Evolutionary conservation across 768 basidiomycete genomes (phyloP).

Genomic region (Lepiota brunneoincarnata): DNA sequence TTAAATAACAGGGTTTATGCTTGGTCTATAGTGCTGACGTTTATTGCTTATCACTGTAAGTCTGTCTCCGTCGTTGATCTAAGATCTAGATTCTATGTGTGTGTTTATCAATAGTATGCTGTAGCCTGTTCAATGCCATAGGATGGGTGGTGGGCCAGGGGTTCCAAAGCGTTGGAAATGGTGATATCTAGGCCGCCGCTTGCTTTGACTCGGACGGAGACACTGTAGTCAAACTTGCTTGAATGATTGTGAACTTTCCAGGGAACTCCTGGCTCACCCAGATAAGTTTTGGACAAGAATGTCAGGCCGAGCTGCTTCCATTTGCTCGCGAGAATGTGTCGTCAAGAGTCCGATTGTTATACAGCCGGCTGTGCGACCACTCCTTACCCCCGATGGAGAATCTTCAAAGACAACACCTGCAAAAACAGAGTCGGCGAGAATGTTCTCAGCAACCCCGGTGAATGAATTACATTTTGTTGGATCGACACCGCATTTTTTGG

Average conservation of each 20-base stretch:
- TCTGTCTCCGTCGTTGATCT: neutral
- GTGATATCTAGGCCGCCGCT: slow-evolving; percentile 14
- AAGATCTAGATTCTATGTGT: neutral
- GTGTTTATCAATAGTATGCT: neutral
- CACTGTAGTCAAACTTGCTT: slow-evolving; percentile 1
- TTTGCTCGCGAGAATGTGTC: slow-evolving; percentile 66
- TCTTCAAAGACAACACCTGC: slow-evolving; percentile 88
- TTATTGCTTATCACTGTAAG: neutral
- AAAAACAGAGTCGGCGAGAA: neutral
- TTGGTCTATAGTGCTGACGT: neutral
- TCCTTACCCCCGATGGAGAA: slow-evolving; percentile 80
- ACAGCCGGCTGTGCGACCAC: slow-evolving; percentile 80
- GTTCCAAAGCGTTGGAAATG: neutral
- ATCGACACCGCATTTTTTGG: slow-evolving; percentile 62
- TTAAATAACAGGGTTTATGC: neutral
- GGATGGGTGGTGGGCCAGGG: too few relatives aligned
- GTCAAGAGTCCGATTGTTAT: slow-evolving; percentile 84
- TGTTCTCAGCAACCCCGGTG: neutral
- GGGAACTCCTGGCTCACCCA: slow-evolving; percentile 38
- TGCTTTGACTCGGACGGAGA: slow-evolving; percentile 11
- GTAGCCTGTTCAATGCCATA: neutral
- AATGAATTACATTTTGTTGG: slow-evolving; percentile 55
- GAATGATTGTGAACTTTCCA: neutral
- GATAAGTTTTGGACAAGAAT: slow-evolving; percentile 74
- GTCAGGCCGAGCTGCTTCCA: slow-evolving; percentile 61